phyloP scores from a whole-genome alignment of 1,139 yeast genomes.

The Magnusiomyces magnusii region DNA sequence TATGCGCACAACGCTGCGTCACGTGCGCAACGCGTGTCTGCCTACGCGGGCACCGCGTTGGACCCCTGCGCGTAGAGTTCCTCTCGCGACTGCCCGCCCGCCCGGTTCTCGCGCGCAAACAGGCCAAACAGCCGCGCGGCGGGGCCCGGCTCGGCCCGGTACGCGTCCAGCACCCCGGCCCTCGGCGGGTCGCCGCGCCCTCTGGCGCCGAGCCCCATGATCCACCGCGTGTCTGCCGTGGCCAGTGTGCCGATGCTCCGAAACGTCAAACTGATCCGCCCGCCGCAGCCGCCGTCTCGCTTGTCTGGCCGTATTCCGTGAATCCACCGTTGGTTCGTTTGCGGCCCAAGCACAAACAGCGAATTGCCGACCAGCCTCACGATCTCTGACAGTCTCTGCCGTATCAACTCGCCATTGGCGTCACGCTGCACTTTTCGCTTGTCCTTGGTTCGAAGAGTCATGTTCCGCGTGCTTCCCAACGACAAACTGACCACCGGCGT shows the following conservation, averaged over 20 bases:
- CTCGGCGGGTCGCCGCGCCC: no score
- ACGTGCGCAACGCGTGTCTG: no score
- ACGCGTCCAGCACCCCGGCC: no score
- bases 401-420: constrained; percentile 11
- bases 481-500: constrained; percentile 20
- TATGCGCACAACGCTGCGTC: no score
- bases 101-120: no score
- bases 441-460: constrained; percentile 18
- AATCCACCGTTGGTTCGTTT: constrained; percentile 20
- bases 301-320: constrained; percentile 21
- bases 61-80: no score
- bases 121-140: no score
- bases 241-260: constrained; percentile 18
- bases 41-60: no score
- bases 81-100: no score
- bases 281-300: constrained; percentile 12
- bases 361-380: constrained; percentile 18
- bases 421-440: constrained; percentile 1
- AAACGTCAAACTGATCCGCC: constrained; percentile 20
- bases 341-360: constrained; percentile 17
- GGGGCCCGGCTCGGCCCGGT: no score
- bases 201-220: constrained; percentile 19
- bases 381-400: constrained; percentile 5
- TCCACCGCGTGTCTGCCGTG: constrained; percentile 8
- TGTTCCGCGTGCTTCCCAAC: constrained; percentile 18